Base-by-base conservation (phyloP, 345 rosid genomes). In the Fremontodendron californicum region DNA sequence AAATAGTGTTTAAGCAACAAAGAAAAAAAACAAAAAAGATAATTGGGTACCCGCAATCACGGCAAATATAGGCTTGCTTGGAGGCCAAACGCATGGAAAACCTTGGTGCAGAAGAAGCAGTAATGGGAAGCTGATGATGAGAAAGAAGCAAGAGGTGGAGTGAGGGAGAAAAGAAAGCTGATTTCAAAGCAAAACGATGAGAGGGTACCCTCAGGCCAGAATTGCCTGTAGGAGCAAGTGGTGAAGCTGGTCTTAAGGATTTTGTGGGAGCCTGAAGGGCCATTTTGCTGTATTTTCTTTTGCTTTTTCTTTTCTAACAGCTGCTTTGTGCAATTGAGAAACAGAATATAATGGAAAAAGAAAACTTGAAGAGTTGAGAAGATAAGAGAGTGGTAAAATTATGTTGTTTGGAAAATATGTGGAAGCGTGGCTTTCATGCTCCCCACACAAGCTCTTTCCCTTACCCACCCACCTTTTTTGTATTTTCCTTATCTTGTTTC, bases 61-160 rank as follows among this genome's bases (percentile, higher is more conserved):
- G 93, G 81, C 98, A 95, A 37, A 95, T 93, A 77, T 92, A 93
- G 49, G 97, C 86, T 85, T 93, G 91, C 80, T 92, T 92, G 81
- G 98, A 86, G 77, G 94, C 88, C 46, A 84, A 87, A 73, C 98
- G 98, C 96, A 92, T 91, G 88, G 90, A 85, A 84, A 88, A 79
- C 70, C 77, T 90, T 15, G 93, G 87, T 60, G 91, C 60, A 72
- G 86, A 65, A 72, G 86, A 65, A 67, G 86, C 80, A 33, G 85
- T 71, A 55, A 63, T 73, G 1, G 75, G 31, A 72, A 71, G 35
- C 25, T 3, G 71, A 18, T 57, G 63, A 23, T 12, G 82, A 75
- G 88, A 76, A 77, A 84, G 76, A 76, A 88, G 67, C 73, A 86
- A 78, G 70, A 79, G 83, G 33, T 82, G 85, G 27, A 88, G 82